Evolutionary conservation across 2,329 filamentous ascomycete genomes (phyloP).

Genomic region (Diaporthe destruens): DNA sequence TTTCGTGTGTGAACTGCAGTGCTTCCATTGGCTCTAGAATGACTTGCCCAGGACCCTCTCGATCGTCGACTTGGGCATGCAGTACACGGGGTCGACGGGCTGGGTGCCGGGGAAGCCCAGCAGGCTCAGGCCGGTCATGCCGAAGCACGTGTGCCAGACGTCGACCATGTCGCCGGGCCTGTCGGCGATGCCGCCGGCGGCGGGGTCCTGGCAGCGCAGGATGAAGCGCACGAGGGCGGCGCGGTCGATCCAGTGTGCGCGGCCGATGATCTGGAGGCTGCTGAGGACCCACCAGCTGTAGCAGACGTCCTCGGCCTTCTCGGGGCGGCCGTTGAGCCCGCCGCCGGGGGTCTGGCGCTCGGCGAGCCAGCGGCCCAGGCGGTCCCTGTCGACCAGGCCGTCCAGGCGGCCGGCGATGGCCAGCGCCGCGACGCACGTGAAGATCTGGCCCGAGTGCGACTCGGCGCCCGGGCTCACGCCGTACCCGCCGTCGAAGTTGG

Average conservation of each 20-base stretch:
- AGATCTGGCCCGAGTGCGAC: constrained; percentile 95
- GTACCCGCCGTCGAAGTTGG: constrained; percentile 95
- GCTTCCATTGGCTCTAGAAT: constrained; percentile 32
- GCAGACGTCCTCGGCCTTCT: constrained; percentile 96
- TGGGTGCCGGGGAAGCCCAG: constrained; percentile 81
- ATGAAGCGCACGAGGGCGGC: constrained; percentile 85
- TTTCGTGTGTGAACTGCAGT: background rate
- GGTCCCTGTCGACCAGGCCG: constrained; percentile 83
- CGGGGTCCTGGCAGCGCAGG: constrained; percentile 86
- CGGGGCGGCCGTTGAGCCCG: constrained; percentile 92
- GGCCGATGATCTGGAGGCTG: constrained; percentile 88
- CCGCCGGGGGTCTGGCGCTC: constrained; percentile 90
- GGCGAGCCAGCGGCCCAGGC: constrained; percentile 89
- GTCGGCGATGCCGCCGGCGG: constrained; percentile 88
- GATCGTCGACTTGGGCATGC: constrained; percentile 78
- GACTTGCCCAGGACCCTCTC: constrained; percentile 66
- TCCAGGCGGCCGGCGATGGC: constrained; percentile 83
- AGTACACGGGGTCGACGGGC: constrained; percentile 89
- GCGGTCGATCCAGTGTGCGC: constrained; percentile 93
- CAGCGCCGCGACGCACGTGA: constrained; percentile 90
- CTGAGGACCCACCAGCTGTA: constrained; percentile 99
- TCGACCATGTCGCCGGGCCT: constrained; percentile 95
- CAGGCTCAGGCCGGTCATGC: constrained; percentile 87
- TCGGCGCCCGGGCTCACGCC: constrained; percentile 91
- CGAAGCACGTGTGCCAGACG: constrained; percentile 95